phyloP scores from a whole-genome alignment of 2,329 filamentous ascomycete genomes.

The Aspergillus calidoustus region DNA sequence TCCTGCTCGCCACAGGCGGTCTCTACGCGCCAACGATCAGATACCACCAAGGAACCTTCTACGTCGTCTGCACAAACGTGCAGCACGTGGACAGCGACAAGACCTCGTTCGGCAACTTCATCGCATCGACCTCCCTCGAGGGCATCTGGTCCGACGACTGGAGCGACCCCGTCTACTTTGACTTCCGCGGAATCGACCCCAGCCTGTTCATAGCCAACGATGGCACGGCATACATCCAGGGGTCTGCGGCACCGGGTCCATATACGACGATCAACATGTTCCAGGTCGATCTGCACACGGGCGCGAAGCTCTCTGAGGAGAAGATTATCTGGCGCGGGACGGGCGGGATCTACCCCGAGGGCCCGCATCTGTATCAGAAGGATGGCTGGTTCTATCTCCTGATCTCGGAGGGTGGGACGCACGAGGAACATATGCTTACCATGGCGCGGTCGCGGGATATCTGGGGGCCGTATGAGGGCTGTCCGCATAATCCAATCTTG shows the following conservation, averaged over 20 bases:
- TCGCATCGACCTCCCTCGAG: constrained; percentile 22
- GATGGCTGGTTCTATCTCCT: constrained; percentile 57
- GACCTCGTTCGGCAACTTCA: background rate
- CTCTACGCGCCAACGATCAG: constrained; percentile 49
- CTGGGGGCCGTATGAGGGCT: constrained; percentile 54
- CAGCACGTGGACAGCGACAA: constrained; percentile 29
- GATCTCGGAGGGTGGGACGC: constrained; percentile 50
- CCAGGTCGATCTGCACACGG: background rate
- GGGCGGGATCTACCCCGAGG: constrained; percentile 46
- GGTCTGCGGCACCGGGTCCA: background rate
- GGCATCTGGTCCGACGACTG: constrained; percentile 16
- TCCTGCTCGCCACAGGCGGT: constrained; percentile 29
- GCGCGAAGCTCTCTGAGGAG: constrained; percentile 4
- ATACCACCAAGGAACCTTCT: constrained; percentile 46
- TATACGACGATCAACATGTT: constrained; percentile 1
- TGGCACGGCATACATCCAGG: background rate
- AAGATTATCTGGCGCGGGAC: constrained; percentile 6
- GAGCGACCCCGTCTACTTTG: constrained; percentile 14
- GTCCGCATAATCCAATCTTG: constrained; percentile 52
- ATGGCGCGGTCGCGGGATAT: constrained; percentile 52
- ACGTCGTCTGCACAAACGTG: constrained; percentile 35
- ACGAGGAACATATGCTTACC: constrained; percentile 54
- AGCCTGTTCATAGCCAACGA: constrained; percentile 2
- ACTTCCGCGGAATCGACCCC: constrained; percentile 8
- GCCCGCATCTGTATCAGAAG: constrained; percentile 56